Evolutionary conservation across 768 basidiomycete genomes (phyloP).

Genomic region (Auricularia sp.): DNA sequence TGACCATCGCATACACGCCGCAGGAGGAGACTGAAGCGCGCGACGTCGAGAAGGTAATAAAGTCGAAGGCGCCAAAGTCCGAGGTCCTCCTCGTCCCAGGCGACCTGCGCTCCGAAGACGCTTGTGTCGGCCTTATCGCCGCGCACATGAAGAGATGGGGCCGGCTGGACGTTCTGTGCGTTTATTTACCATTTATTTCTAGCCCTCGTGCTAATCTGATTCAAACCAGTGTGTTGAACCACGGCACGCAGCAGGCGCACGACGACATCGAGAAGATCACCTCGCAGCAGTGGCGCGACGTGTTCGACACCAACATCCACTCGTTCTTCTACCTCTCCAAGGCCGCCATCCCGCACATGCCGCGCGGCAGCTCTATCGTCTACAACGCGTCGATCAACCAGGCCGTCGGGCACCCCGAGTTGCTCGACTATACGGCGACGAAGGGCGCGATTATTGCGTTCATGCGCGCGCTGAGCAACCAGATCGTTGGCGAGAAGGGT

Average conservation of each 20-base stretch:
- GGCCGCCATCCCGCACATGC: slow-evolving; percentile 35
- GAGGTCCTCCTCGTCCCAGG: slow-evolving; percentile 27
- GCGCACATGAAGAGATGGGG: slow-evolving; percentile 25
- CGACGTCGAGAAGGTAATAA: slow-evolving; percentile 26
- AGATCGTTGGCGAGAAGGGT: slow-evolving; percentile 38
- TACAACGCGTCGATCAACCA: slow-evolving; percentile 37
- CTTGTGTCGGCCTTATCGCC: slow-evolving; percentile 27
- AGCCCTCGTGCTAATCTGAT: too few species aligned
- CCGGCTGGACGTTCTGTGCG: slow-evolving; percentile 31
- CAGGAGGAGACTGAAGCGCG: slow-evolving; percentile 33
- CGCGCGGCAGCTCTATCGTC: slow-evolving; percentile 32
- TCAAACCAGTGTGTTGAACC: slow-evolving; percentile 28
- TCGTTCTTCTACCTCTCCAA: slow-evolving; percentile 39
- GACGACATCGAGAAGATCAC: slow-evolving; percentile 25
- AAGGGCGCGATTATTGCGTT: slow-evolving; percentile 44
- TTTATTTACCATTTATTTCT: too few species aligned
- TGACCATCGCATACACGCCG: not conserved
- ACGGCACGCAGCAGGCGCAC: slow-evolving; percentile 34
- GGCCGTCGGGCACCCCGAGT: slow-evolving; percentile 33
- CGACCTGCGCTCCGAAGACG: slow-evolving; percentile 31
- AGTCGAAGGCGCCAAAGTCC: slow-evolving; percentile 27
- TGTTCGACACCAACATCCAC: slow-evolving; percentile 29
- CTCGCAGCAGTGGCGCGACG: slow-evolving; percentile 34
- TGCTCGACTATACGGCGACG: slow-evolving; percentile 45
- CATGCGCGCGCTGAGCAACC: slow-evolving; percentile 38